A percentile compares a stretch with the other conserved stretches of the same genome.
Evolutionary conservation across 768 basidiomycete genomes (phyloP).

Genomic region (Neoboletus subvelutipes): DNA sequence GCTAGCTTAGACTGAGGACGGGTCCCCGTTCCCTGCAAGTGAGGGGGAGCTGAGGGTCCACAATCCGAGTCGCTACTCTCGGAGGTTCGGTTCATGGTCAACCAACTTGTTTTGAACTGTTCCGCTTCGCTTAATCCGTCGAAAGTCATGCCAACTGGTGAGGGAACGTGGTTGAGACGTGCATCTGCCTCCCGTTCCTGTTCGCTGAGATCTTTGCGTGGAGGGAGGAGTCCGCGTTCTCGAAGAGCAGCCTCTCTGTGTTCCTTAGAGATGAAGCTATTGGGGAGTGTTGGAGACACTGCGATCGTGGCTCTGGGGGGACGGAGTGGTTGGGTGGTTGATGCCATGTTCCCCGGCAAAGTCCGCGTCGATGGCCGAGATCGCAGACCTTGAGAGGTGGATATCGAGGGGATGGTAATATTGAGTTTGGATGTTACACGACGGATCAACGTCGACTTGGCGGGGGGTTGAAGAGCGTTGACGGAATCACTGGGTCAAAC

Average conservation of each 20-base stretch:
- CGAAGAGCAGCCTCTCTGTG: slow-evolving; percentile 54
- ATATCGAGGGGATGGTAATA: slow-evolving; percentile 21
- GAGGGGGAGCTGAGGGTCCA: neutral
- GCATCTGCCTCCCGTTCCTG: slow-evolving; percentile 43
- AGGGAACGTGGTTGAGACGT: slow-evolving; percentile 39
- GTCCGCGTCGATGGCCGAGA: slow-evolving; percentile 18
- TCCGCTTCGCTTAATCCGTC: slow-evolving; percentile 45
- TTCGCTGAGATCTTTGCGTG: slow-evolving; percentile 35
- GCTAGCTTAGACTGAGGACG: neutral
- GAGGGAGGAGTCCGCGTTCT: slow-evolving; percentile 58
- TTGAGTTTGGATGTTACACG: slow-evolving; percentile 30
- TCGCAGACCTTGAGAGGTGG: slow-evolving; percentile 1
- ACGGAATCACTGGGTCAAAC: neutral
- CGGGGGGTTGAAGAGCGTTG: neutral
- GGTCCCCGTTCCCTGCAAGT: neutral
- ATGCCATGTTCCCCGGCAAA: neutral
- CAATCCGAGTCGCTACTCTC: slow-evolving; percentile 28
- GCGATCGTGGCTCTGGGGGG: neutral
- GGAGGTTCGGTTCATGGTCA: slow-evolving; percentile 37
- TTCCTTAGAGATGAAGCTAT: slow-evolving; percentile 22
- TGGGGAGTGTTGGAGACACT: slow-evolving; percentile 20
- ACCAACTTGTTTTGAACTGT: slow-evolving; percentile 55
- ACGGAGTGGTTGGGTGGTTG: slow-evolving; percentile 1
- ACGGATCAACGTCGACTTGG: slow-evolving; percentile 26
- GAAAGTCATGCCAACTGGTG: slow-evolving; percentile 23